Evolutionary conservation across 192 early-diverging fungal genomes (phyloP), one percentile per base, ranked within the genome.

Genomic region (Podochytrium sp.): DNA sequence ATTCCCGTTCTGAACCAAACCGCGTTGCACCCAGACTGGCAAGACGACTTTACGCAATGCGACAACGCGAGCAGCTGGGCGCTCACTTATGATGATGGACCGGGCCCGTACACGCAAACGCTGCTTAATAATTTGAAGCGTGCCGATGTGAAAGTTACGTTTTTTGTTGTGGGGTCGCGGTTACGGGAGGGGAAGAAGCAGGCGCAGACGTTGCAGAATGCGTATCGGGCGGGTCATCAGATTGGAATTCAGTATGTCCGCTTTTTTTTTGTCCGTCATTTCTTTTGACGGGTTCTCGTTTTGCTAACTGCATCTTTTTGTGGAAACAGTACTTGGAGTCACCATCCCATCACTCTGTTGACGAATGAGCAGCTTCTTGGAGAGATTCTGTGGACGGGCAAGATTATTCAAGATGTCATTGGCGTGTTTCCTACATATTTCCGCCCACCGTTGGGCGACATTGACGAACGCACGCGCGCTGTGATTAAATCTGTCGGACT

Each of bases 391-490:
- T 75, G 70, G 23, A 82, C 85, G 23, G 80, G 85, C 29, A 84
- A 84, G 10, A 70, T 76, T 16, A 84, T 90, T 64, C 65, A 78
- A 62, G 71, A 81, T 30, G 41, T 81, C 23, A 85, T 83, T 56
- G 86, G 86, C 39, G 77, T 89, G 32, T 78, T 74, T 27, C 86
- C 87, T 35, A 74, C 63, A 0, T 90, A 87, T 74, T 82, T 89
- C 64, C 82, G 90, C 55, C 86, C 89, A n/a, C 89, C 89, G 1
- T 88, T 85, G 66, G 90, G 90, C 63, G 88, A 89, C 78, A 79
- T 87, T 47, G 89, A 90, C 63, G 85, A 87, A 30, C 78, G 89
- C 53, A 83, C 85, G 29, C 77, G 87, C 27, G 74, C 71, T 42
- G 84, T 90, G 60, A 76, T 84, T 29, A 61, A 78, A 39, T 81